Base-by-base conservation (phyloP, 805 yeast species). In the Zygoascus bituminiphila region DNA sequence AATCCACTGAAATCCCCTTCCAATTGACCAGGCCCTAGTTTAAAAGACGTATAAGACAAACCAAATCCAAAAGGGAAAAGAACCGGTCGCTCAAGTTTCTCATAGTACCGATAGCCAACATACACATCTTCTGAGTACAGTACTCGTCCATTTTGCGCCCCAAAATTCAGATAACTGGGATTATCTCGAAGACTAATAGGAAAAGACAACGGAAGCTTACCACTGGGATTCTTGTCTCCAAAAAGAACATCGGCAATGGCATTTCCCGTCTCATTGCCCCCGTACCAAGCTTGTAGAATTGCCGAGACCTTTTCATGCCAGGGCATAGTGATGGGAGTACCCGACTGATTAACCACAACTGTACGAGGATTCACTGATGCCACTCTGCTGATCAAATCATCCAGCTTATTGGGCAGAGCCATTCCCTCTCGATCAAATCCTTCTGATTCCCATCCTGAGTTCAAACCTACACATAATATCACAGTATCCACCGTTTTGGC, bases 1-100 rank as follows among this genome's bases (percentile, higher is more conserved):
- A n/a, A n/a, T n/a, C n/a, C n/a, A n/a, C n/a, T n/a, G n/a, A n/a
- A n/a, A n/a, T n/a, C n/a, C n/a, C n/a, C n/a, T n/a, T n/a, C n/a
- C n/a, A n/a, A n/a, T n/a, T n/a, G n/a, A n/a, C n/a, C n/a, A n/a
- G n/a, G n/a, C n/a, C n/a, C n/a, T n/a, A 46, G 48, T 4, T 61
- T 63, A 55, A 79, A 80, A 0, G 69, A 51, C 19, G 84, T 75
- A 65, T 79, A 80, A 1, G 84, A 78, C 51, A 79, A 68, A 46
- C 84, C 85, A 54, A 60, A 69, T 3, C 85, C 84, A 61, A 80
- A 81, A 41, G 84, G 80, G 67, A 73, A 80, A 40, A 73, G 66
- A 4, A 76, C 78, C 23, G 69, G 69, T 41, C 62, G 65, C 51
- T 71, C 69, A 31, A 66, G 57, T 61, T 73, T 76, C 56, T 80